These are phyloP conservation scores for Linum tenue DNA, from an alignment of 345 rosid genomes.

Conservation along the genomic window DNA sequence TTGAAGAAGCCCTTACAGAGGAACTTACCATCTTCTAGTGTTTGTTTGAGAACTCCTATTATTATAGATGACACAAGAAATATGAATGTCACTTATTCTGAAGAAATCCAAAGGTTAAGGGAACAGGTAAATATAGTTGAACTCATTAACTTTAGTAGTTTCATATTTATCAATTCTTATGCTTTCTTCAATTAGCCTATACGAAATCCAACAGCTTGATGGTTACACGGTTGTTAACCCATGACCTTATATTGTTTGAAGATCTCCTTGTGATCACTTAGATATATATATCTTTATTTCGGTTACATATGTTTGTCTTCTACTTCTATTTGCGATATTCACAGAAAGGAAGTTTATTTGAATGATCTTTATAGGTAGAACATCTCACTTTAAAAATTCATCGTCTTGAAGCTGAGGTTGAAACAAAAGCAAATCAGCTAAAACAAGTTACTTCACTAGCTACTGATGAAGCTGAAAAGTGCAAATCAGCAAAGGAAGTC, in stretches of 20 bases:
- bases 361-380: slow-evolving; percentile 46
- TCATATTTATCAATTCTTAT: no score
- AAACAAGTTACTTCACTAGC: slow-evolving; percentile 64
- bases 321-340: not conserved
- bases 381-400: slow-evolving; percentile 48
- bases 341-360: not conserved
- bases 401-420: slow-evolving; percentile 67
- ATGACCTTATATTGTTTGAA: not conserved
- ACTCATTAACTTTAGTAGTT: no score
- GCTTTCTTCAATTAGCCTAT: no score
- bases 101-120: slow-evolving; percentile 50
- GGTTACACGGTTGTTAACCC: no score
- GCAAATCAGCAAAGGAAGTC: slow-evolving; percentile 75
- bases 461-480: slow-evolving; percentile 76
- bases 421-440: slow-evolving; percentile 47
- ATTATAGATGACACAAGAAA: slow-evolving; percentile 42
- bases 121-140: slow-evolving; percentile 37
- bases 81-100: slow-evolving; percentile 33
- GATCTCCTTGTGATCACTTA: not conserved
- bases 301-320: not conserved
- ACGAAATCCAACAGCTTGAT: no score
- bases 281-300: not conserved
- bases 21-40: slow-evolving; percentile 29
- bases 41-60: slow-evolving; percentile 24
- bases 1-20: slow-evolving; percentile 14